Percentiles rank a stretch among this genome's conserved stretches.
Evolutionary conservation across 192 early-diverging fungal species (phyloP).

Genomic region (Coemansia sp.): DNA sequence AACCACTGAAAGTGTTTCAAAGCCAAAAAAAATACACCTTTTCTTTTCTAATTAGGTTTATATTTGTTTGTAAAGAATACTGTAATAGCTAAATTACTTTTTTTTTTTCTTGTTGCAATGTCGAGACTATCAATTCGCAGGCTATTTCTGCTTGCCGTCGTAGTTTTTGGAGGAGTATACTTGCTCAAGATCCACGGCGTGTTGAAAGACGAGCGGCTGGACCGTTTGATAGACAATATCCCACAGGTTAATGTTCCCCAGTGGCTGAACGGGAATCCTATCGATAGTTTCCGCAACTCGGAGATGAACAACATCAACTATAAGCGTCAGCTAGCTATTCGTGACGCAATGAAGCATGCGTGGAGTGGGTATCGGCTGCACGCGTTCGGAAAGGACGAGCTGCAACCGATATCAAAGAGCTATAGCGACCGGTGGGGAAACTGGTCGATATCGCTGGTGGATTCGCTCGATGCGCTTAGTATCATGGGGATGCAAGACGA

Average conservation of each 20-base stretch:
- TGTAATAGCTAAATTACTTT: too few relatives aligned
- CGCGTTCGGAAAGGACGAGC: conserved; percentile 54
- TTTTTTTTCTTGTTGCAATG: neutral
- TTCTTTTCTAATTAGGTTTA: too few relatives aligned
- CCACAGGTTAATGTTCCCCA: conserved; percentile 13
- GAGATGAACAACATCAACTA: conserved; percentile 14
- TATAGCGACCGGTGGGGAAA: conserved; percentile 57
- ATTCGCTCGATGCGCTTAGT: conserved; percentile 80
- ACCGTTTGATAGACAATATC: conserved; percentile 17
- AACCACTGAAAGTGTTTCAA: too few relatives aligned
- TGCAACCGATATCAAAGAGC: conserved; percentile 30
- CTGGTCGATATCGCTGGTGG: conserved; percentile 81
- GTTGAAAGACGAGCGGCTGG: conserved; percentile 11
- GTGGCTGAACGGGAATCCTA: neutral
- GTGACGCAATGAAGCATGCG: conserved; percentile 44
- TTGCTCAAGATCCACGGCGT: conserved; percentile 21
- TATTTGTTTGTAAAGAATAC: too few relatives aligned
- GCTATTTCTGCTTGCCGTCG: conserved; percentile 21
- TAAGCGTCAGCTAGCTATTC: conserved; percentile 36
- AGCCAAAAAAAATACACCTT: neutral
- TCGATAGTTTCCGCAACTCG: conserved; percentile 2
- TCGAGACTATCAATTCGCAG: conserved; percentile 23
- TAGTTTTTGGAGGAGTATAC: conserved; percentile 21
- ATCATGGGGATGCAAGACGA: conserved; percentile 77
- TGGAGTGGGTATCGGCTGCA: conserved; percentile 43